A percentile compares a stretch with the other conserved stretches of the same genome.
phyloP scores from a whole-genome alignment of 2,329 filamentous ascomycete species.

The Exophiala bonariae region DNA sequence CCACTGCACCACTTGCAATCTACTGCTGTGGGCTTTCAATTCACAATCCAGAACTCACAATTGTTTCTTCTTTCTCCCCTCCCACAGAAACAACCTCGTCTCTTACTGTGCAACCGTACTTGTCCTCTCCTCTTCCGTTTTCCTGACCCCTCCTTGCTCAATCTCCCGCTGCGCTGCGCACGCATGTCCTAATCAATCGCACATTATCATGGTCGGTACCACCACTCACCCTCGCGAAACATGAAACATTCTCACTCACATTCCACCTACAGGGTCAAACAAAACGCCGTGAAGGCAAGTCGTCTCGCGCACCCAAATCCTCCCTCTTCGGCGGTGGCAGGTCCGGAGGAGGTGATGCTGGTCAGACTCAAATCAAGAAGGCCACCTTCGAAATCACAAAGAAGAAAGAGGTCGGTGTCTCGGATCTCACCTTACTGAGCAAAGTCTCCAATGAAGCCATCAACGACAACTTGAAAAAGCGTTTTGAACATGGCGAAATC shows the following conservation, averaged over 20 bases:
- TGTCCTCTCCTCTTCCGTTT: too few relatives aligned
- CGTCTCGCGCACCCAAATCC: slow-evolving; percentile 27
- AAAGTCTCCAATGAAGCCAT: slow-evolving; percentile 99
- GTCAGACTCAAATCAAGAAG: slow-evolving; percentile 78
- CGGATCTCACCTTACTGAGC: slow-evolving; percentile 93
- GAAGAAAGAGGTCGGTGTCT: slow-evolving; percentile 99
- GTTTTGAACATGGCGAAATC: slow-evolving; percentile 95
- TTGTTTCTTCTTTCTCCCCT: too few relatives aligned
- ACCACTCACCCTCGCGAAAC: neutral
- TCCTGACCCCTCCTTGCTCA: too few relatives aligned
- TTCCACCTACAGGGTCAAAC: slow-evolving; percentile 28
- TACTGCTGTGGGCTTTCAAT: too few relatives aligned
- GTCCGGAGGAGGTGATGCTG: slow-evolving; percentile 37
- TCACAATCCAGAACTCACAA: too few relatives aligned
- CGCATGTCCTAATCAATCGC: slow-evolving; percentile 20
- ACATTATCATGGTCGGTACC: slow-evolving; percentile 17
- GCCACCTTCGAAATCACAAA: slow-evolving; percentile 93
- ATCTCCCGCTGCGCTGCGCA: neutral
- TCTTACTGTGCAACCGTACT: too few relatives aligned
- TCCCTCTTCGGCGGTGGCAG: slow-evolving; percentile 30
- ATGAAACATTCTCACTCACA: slow-evolving; percentile 14
- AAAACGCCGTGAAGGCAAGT: slow-evolving; percentile 31
- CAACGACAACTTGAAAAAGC: slow-evolving; percentile 98
- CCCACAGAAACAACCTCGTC: too few relatives aligned
- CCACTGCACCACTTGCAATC: too few relatives aligned